phyloP scores from a whole-genome alignment of 2,329 filamentous ascomycete species.

The Leptographium procerum region DNA sequence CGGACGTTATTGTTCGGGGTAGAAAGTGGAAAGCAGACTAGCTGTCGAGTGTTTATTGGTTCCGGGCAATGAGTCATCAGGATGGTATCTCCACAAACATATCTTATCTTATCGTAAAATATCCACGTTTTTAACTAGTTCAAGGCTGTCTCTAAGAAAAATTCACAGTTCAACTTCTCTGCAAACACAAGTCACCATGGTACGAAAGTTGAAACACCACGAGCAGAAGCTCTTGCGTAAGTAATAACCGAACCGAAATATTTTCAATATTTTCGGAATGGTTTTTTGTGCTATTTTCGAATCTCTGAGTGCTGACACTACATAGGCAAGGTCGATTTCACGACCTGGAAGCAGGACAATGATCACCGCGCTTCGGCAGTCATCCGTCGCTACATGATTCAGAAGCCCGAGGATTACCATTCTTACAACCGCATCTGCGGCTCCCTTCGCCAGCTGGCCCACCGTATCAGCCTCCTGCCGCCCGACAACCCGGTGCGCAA shows the following conservation, averaged over 20 bases:
- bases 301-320: background rate
- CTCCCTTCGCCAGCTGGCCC: slow-evolving; percentile 82
- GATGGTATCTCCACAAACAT: background rate
- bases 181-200: slow-evolving; percentile 48
- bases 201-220: slow-evolving; percentile 91
- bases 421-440: slow-evolving; percentile 57
- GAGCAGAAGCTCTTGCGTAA: slow-evolving; percentile 75
- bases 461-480: slow-evolving; percentile 75
- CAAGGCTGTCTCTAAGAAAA: background rate
- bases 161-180: background rate
- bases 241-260: background rate
- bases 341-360: slow-evolving; percentile 82
- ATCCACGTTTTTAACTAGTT: background rate
- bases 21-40: background rate
- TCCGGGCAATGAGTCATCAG: background rate
- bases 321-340: slow-evolving; percentile 65
- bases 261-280: background rate
- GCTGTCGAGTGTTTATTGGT: background rate
- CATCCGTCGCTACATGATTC: slow-evolving; percentile 76
- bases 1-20: background rate
- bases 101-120: background rate
- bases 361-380: slow-evolving; percentile 74
- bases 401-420: slow-evolving; percentile 78
- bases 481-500: slow-evolving; percentile 64
- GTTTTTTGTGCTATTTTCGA: background rate